Base-by-base conservation (phyloP, 2,329 filamentous ascomycete species). In the Bipolaris cookei region DNA sequence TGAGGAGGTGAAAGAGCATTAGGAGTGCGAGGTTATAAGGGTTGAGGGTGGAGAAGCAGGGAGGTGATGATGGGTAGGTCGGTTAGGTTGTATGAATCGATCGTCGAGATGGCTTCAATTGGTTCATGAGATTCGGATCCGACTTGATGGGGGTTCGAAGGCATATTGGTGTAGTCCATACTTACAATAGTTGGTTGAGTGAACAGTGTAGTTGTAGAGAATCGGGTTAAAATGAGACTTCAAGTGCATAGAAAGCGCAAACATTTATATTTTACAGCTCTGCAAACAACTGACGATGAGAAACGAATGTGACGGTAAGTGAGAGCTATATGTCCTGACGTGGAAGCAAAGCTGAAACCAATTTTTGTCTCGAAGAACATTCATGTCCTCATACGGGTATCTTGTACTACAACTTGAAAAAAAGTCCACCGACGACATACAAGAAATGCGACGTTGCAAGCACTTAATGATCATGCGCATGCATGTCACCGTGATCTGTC, bases 1-100 rank as follows among this genome's bases (percentile, higher is more conserved):
- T n/a, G 14, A 68, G 58, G 35, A 66, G 51, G 28, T 68, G 66
- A 28, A 63, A 56, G 1, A 45, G 39, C 21, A 30, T 28, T 2
- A 38, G 28, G 5, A 37, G 21, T 0, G 6, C 14, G 14, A 14
- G 3, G 3, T 14, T 34, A 32, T 25, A 20, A 4, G 13, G 6
- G 23, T 21, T 11, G 3, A 14, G 21, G 0, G 16, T 35, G 18
- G 45, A 23, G 6, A 39, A 49, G 44, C 61, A 62, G 4, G 56
- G 54, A n/a, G 10, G 55, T 21, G 34, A 65, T 41, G 2, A 13
- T 4, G 2, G 4, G 25, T 4, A 44, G 10, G 20, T n/a, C 4
- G 25, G 45, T 51, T 4, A 41, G 14, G 35, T 56, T 18, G 21
- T 28, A 51, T 6, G 8, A 32, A 20, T 32, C 23, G 32, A 16